Evolutionary conservation across 1,284 basidiomycete genomes (phyloP).

Genomic region (Stereum hirsutum): DNA sequence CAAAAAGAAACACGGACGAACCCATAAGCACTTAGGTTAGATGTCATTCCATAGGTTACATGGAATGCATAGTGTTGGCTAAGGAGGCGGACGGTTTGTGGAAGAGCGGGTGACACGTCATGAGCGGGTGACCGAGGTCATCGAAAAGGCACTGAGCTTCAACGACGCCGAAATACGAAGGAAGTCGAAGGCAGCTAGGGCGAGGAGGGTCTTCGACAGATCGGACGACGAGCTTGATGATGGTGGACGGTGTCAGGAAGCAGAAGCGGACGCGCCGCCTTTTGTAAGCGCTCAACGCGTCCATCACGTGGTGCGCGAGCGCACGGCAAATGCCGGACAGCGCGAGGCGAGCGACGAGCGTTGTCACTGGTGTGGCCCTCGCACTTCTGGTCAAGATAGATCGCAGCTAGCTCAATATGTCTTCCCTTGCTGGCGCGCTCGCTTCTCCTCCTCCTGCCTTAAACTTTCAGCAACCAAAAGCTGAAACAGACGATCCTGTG

Average conservation of each 20-base stretch:
- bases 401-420: slow-evolving; percentile 25
- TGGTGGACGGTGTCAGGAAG: too few species aligned
- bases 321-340: too few species aligned
- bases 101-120: neutral
- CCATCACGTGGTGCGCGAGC: too few species aligned
- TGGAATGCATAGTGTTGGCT: slow-evolving; percentile 2
- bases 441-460: slow-evolving; percentile 13
- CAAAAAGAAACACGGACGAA: neutral
- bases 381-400: neutral
- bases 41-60: slow-evolving; percentile 1
- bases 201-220: too few species aligned
- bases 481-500: neutral
- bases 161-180: too few species aligned
- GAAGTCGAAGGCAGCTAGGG: too few species aligned
- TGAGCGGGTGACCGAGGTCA: too few species aligned
- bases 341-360: too few species aligned
- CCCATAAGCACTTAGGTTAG: slow-evolving; percentile 2
- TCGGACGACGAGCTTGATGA: too few species aligned
- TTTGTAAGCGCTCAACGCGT: too few species aligned
- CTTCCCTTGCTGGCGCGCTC: slow-evolving; percentile 31
- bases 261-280: too few species aligned
- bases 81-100: neutral
- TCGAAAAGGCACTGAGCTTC: too few species aligned
- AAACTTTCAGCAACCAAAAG: slow-evolving; percentile 3
- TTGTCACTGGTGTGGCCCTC: neutral